These are phyloP conservation scores for Trichosporon faecale DNA, from an alignment of 1,284 basidiomycete genomes.

Conservation along the genomic window DNA sequence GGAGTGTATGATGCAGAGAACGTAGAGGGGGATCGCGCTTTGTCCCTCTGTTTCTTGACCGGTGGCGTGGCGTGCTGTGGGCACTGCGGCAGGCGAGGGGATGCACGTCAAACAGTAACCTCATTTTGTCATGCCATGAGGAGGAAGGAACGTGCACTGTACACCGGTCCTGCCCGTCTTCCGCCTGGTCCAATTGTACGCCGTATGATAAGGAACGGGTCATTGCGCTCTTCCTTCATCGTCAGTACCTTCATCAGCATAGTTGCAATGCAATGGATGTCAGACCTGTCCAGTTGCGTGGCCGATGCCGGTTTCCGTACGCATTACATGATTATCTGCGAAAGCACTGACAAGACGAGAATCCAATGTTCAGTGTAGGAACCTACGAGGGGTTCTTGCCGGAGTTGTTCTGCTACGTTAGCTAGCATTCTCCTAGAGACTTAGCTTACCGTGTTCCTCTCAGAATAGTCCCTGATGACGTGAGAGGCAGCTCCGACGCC, in stretches of 20 bases:
- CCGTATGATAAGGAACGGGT: background rate
- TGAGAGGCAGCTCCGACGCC: slow-evolving; percentile 32
- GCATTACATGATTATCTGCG: background rate
- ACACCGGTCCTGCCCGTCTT: background rate
- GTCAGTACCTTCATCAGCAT: background rate
- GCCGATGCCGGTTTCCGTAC: background rate
- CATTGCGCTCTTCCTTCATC: background rate
- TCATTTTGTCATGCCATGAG: background rate
- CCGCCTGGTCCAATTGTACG: background rate
- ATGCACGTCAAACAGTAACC: background rate
- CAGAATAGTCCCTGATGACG: background rate
- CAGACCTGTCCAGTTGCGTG: no score
- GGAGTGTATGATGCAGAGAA: background rate
- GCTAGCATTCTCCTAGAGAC: no score
- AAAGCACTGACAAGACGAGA: background rate
- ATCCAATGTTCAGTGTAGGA: background rate
- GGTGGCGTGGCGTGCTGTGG: background rate
- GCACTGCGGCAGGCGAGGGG: background rate
- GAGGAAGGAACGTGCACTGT: background rate
- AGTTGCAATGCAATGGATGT: no score
- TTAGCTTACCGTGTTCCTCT: background rate
- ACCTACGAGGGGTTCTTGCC: background rate
- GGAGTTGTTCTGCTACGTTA: background rate
- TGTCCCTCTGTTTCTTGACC: slow-evolving; percentile 3
- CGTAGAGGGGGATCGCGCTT: background rate